Base-by-base conservation (phyloP, 2,329 filamentous ascomycete genomes). In the Aotearoamyces nothofagi region DNA sequence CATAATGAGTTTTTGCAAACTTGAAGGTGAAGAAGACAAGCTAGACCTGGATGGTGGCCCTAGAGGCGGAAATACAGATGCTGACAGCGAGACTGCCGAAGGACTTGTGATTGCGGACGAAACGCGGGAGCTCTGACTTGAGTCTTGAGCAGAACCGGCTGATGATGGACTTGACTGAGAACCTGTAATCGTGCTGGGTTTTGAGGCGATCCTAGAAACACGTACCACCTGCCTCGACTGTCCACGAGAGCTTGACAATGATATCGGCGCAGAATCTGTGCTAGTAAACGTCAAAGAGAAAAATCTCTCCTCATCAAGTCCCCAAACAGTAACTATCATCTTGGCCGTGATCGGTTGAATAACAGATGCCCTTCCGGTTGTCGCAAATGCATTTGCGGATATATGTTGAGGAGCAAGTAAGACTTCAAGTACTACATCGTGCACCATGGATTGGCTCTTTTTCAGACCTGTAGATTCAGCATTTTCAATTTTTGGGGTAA, bases 251-350 rank as follows among this genome's bases (percentile, higher is more conserved):
- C 5, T 31, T 10, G 41, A 32, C 8, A 55, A 39, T 1, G 48
- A 43, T 0, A 55, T 44, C 23, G 42, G 33, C 12, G 10, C 33
- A 6, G 57, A 57, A 11, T 62, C 56, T 9, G 68, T 63, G 35
- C 63, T 72, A 8, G 78, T 84, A 35, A 86, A 84, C 0, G 77
- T 81, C 33, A 84, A 55, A 2, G 76, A 83, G 45, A 73, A 84
- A 50, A 76, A 83, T 7, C 63, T 69, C 39, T 74, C 61, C 23
- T 78, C 69, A 22, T 78, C 67, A n/a, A 67, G 58, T 34, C 69
- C 63, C 74, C 78, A 86, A 5, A 80, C 66, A 1, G 73, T 78
- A 13, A 84, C 69, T 26, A 83, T 80, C 74, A 84, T 80, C 38
- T 75, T 77, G 13, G 78, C 74, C 37, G n/a, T n/a, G n/a, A n/a